Percentiles rank a stretch among this genome's conserved stretches.
Evolutionary conservation across 352 stramenopile species (phyloP).

Genomic region (Pythium chondricola): DNA sequence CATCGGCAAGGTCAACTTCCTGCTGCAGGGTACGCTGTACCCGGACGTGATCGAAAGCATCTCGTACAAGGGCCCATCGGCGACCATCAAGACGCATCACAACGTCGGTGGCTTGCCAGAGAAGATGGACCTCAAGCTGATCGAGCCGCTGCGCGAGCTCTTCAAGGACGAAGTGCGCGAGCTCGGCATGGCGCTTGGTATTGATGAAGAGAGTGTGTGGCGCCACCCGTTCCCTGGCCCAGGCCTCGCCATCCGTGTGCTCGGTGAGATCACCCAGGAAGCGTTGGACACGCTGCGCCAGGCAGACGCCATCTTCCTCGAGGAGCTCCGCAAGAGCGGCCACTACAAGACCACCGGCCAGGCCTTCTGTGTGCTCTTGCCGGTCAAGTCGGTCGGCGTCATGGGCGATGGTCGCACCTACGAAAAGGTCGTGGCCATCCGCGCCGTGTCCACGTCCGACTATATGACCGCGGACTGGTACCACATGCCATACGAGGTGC

Average conservation of each 20-base stretch:
- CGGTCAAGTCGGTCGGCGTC: constrained; percentile 96
- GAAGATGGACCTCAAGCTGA: constrained; percentile 98
- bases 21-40: constrained; percentile 99
- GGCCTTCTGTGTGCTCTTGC: constrained; percentile 97
- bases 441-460: constrained; percentile 98
- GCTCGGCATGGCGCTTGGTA: constrained; percentile 95
- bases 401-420: constrained; percentile 98
- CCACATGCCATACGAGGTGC: constrained; percentile 97
- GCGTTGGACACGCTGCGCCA: constrained; percentile 94
- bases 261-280: constrained; percentile 96
- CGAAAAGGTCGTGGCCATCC: constrained; percentile 93
- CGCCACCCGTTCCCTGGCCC: constrained; percentile 98
- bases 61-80: constrained; percentile 97
- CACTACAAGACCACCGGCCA: constrained; percentile 99
- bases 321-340: constrained; percentile 93
- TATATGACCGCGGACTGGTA: constrained; percentile 99
- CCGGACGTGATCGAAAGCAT: constrained; percentile 99
- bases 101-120: constrained; percentile 98
- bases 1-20: constrained; percentile 88
- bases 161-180: constrained; percentile 99
- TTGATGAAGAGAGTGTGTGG: constrained; percentile 97
- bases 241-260: constrained; percentile 96
- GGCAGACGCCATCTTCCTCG: constrained; percentile 97
- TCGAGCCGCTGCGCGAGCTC: constrained; percentile 97
- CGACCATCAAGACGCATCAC: constrained; percentile 99